Conservation (phyloP, 139 green algal genomes). For the Chlamydomonas sp. region DNA sequence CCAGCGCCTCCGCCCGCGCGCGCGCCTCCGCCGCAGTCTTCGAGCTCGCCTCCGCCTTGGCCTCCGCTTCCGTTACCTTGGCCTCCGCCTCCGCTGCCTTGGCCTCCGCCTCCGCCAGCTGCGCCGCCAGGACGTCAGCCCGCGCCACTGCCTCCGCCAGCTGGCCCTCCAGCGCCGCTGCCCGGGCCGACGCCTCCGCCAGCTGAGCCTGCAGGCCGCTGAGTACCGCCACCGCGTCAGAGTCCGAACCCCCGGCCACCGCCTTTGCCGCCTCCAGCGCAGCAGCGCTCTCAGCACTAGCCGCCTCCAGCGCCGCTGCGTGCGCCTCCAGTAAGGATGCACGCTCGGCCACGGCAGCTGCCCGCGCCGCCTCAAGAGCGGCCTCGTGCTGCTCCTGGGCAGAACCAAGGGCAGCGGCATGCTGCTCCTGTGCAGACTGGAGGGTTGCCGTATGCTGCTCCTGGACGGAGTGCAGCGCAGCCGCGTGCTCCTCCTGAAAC, state of each 20-base stretch:
- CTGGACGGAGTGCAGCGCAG: too few relatives aligned
- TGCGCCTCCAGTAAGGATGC: too few relatives aligned
- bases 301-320: too few relatives aligned
- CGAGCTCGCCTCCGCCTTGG: background rate
- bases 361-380: background rate
- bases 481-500: too few relatives aligned
- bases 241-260: background rate
- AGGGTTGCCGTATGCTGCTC: background rate
- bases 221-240: background rate
- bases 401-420: background rate
- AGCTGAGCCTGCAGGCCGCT: slow-evolving; percentile 30
- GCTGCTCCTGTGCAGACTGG: background rate
- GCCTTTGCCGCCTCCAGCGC: background rate
- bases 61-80: background rate
- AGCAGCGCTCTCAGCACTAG: background rate
- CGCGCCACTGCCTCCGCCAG: background rate
- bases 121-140: background rate
- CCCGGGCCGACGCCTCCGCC: background rate
- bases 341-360: background rate
- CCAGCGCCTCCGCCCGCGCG: background rate
- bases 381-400: background rate
- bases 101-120: background rate
- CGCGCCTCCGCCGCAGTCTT: background rate
- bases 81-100: background rate
- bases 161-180: background rate